A percentile compares a stretch with the other conserved stretches of the same genome.
phyloP scores from a whole-genome alignment of 768 basidiomycete genomes.

The Podaxis sp. region DNA sequence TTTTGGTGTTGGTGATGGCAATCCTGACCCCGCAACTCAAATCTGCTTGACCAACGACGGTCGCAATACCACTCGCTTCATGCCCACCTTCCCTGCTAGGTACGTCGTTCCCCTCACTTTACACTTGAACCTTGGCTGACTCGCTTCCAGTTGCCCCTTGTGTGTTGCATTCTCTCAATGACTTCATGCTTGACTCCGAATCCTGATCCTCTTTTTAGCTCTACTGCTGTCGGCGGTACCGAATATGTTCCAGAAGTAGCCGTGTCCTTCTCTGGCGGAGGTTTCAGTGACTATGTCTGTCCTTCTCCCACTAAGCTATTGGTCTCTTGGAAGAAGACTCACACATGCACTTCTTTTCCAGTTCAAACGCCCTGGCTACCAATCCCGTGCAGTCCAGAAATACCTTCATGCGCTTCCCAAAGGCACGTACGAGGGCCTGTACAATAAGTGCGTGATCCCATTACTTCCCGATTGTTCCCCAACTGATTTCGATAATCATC shows the following conservation, averaged over 20 bases:
- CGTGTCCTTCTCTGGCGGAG: slow-evolving; percentile 67
- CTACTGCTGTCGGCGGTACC: slow-evolving; percentile 74
- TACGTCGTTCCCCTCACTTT: slow-evolving; percentile 25
- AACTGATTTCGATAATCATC: slow-evolving; percentile 1
- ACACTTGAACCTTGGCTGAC: not conserved
- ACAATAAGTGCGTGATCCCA: slow-evolving; percentile 46
- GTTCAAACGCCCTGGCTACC: slow-evolving; percentile 58
- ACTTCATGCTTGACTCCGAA: not conserved
- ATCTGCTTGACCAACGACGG: slow-evolving; percentile 62
- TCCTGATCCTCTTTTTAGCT: slow-evolving; percentile 36
- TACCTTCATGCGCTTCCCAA: slow-evolving; percentile 48
- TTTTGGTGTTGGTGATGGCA: slow-evolving; percentile 64
- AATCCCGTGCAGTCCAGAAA: slow-evolving; percentile 39
- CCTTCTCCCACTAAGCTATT: not conserved
- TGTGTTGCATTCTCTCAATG: slow-evolving; percentile 25
- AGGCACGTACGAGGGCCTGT: slow-evolving; percentile 56
- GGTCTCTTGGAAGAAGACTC: not conserved
- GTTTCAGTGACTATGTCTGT: slow-evolving; percentile 69
- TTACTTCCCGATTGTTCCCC: not conserved
- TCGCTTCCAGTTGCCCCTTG: slow-evolving; percentile 45
- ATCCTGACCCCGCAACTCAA: slow-evolving; percentile 51
- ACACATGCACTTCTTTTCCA: slow-evolving; percentile 21
- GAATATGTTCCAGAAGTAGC: slow-evolving; percentile 57
- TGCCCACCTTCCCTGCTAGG: slow-evolving; percentile 61
- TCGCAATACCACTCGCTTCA: slow-evolving; percentile 50